Conservation (phyloP, 139 green algal genomes). For the Micractinium sp. region DNA sequence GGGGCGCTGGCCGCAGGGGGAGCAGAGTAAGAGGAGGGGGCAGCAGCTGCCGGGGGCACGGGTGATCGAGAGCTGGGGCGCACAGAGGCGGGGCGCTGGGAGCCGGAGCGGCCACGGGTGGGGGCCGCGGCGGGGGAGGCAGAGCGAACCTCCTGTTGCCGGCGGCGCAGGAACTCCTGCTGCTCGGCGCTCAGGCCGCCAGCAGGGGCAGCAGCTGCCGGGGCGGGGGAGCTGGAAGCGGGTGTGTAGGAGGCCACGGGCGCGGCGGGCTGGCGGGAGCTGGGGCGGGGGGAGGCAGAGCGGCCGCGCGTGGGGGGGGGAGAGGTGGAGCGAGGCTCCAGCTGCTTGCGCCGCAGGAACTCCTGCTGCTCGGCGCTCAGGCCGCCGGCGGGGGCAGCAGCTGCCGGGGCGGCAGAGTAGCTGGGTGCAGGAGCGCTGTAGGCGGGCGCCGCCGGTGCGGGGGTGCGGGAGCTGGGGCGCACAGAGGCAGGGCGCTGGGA, state of each 20-base stretch:
- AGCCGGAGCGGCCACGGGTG: neutral
- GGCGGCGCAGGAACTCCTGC: neutral
- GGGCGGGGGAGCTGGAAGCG: no score
- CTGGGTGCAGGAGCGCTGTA: neutral
- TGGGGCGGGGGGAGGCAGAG: neutral
- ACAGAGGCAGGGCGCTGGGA: neutral
- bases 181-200: neutral
- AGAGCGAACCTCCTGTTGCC: neutral
- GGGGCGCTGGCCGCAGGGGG: neutral
- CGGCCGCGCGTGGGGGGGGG: neutral
- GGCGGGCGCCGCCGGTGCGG: neutral
- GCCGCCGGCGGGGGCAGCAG: neutral
- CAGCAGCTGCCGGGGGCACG: neutral
- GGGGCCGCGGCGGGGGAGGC: neutral
- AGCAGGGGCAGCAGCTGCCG: neutral
- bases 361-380: neutral
- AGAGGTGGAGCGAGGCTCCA: neutral
- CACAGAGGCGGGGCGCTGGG: neutral
- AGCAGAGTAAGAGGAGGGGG: neutral
- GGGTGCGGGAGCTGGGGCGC: neutral
- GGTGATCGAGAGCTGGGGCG: neutral
- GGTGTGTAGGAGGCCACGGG: no score
- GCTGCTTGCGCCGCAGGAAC: neutral
- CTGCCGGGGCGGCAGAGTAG: neutral
- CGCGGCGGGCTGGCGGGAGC: no score